Conservation (phyloP, 2,329 filamentous ascomycete species). For the Aspergillus nomiae region DNA sequence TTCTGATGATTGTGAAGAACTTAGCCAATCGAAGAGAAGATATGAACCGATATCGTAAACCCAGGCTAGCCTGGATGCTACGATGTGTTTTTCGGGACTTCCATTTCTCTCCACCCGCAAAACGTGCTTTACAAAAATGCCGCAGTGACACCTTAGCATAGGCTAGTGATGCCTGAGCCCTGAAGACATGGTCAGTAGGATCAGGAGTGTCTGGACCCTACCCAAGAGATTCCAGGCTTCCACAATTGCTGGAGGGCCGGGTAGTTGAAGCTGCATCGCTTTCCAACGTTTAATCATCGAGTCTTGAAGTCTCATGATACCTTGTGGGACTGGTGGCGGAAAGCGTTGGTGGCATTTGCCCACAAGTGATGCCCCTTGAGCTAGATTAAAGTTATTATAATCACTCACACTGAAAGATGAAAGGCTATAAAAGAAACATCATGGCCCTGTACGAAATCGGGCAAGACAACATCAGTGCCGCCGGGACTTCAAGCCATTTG, state of each 20-base stretch:
- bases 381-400: background rate
- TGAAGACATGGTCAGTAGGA: background rate
- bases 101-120: background rate
- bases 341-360: background rate
- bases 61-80: background rate
- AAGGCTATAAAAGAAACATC: background rate
- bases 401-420: background rate
- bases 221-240: background rate
- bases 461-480: background rate
- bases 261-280: background rate
- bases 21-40: background rate
- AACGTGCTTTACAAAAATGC: background rate
- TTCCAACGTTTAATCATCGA: background rate
- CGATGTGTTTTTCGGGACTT: background rate
- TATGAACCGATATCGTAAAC: background rate
- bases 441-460: background rate
- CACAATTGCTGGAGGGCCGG: background rate
- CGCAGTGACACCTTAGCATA: constrained; percentile 2
- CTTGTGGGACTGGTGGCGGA: constrained; percentile 1
- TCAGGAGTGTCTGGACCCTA: background rate
- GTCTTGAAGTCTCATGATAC: constrained; percentile 1
- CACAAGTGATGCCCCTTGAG: constrained; percentile 7
- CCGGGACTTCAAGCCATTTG: background rate
- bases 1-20: background rate
- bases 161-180: background rate